Evolutionary conservation across 495 filamentous ascomycete genomes (phyloP), one percentile per base, ranked within the genome.

Genomic region (Barbatosphaeria neglecta): DNA sequence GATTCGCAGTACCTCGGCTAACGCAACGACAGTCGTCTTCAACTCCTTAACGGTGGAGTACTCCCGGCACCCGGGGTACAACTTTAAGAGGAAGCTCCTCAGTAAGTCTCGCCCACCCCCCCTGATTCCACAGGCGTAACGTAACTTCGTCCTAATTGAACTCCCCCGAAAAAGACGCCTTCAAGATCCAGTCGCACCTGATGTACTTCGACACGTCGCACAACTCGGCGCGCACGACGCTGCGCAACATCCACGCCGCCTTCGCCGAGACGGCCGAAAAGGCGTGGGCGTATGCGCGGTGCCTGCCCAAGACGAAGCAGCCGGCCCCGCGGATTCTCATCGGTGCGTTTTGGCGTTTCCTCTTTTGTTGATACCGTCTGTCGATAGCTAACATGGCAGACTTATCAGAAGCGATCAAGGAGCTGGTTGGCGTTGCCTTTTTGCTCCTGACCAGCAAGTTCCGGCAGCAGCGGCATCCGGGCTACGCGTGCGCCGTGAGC

Each of bases 201-300:
- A 93, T 95, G 83, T 90, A 90, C 60, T 82, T 92, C 47, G 90
- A 95, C 57, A 87, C 85, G 3, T 64, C 69, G 4, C 83, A 90
- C 65, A 97, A 96, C 59, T 78, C 80, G 6, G 53, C 75, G 2
- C 39, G 55, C 1, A 84, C 78, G 0, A 85, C 90, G 4, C 65
- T 93, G 4, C 61, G 62, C 6, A 95, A 90, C 54, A 63, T 93
- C 13, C 82, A 89, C 59, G 66, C 77, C 4, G 81, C 77, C 31
- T 89, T 95, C 48, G 46, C 74, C 24, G 86, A 89, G 48, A 74
- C 82, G 3, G 89, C 86, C 1, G 83, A 81, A 62, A 93, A 90
- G 60, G 84, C 85, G 71, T 90, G 87, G 67, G 78, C 82, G 7
- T 93, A 96, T 51, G 70, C 75, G 41, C 77, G 77, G 33, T 78